These are phyloP conservation scores for Casuarina equisetifolia DNA, from an alignment of 306 rosid genomes.

Conservation along the genomic window DNA sequence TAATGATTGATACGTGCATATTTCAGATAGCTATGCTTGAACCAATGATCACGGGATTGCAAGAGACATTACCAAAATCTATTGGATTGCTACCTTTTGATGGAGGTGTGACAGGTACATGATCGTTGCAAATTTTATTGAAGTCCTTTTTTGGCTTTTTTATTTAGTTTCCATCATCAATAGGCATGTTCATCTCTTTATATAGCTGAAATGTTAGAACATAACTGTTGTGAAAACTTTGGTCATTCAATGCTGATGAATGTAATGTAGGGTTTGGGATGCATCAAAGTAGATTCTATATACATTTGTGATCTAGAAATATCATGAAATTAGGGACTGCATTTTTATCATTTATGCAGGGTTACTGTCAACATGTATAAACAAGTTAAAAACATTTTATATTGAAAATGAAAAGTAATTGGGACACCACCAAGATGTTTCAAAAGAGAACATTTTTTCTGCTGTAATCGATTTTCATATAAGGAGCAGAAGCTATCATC, in stretches of 20 bases:
- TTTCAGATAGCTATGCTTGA: slow-evolving; percentile 82
- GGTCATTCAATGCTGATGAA: background rate
- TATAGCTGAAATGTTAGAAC: background rate
- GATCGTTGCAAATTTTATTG: slow-evolving; percentile 12
- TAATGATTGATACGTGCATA: slow-evolving; percentile 24
- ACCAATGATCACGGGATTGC: slow-evolving; percentile 87
- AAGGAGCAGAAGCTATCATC: background rate
- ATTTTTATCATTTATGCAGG: background rate
- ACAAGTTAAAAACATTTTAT: background rate
- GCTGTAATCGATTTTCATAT: background rate
- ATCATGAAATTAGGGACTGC: background rate
- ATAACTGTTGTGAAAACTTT: background rate
- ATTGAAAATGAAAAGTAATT: background rate
- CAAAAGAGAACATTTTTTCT: background rate
- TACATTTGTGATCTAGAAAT: background rate
- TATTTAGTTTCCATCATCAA: background rate
- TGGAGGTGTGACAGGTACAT: slow-evolving; percentile 87
- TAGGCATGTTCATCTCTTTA: background rate
- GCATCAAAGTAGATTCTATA: background rate
- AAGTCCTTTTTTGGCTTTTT: background rate
- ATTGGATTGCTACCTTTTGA: slow-evolving; percentile 96
- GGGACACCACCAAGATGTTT: background rate
- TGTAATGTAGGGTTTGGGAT: background rate
- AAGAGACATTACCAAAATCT: slow-evolving; percentile 92
- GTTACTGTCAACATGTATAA: background rate